Conservation (phyloP, 2,329 filamentous ascomycete species). For the Monosporascus sp. region DNA sequence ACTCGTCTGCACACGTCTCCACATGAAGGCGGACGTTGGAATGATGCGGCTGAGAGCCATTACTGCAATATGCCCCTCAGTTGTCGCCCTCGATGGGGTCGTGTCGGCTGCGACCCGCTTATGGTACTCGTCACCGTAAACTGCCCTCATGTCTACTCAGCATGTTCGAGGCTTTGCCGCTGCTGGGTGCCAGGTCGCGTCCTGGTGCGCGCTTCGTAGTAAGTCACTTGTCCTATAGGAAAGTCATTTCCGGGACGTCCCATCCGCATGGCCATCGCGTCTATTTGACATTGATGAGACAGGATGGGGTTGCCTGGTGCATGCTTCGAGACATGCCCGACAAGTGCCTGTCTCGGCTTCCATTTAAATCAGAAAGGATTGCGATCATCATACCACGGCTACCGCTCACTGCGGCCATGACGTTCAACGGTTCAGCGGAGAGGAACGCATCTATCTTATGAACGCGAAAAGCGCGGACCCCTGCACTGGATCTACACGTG, state of each 20-base stretch:
- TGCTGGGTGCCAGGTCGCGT: no score
- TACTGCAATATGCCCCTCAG: neutral
- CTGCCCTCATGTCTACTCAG: neutral
- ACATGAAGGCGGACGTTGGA: no score
- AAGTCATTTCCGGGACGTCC: neutral
- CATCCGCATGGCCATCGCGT: neutral
- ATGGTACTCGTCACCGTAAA: neutral
- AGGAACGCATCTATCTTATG: slow-evolving; percentile 14
- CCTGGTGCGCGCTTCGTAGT: no score
- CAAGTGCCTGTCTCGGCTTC: no score
- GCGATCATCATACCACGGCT: neutral
- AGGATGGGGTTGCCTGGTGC: neutral
- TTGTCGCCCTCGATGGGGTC: neutral
- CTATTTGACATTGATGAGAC: neutral
- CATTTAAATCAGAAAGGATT: neutral
- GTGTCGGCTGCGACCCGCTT: neutral
- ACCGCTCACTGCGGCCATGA: no score
- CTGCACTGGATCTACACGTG: slow-evolving; percentile 21
- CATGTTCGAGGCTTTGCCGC: no score
- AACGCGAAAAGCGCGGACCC: slow-evolving; percentile 20
- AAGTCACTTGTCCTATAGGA: neutral
- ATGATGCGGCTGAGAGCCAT: no score
- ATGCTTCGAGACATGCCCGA: no score
- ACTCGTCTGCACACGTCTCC: no score
- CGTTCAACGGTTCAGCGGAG: slow-evolving; percentile 4